phyloP scores from a whole-genome alignment of 305 asterid genomes.

The Galium porrigens region DNA sequence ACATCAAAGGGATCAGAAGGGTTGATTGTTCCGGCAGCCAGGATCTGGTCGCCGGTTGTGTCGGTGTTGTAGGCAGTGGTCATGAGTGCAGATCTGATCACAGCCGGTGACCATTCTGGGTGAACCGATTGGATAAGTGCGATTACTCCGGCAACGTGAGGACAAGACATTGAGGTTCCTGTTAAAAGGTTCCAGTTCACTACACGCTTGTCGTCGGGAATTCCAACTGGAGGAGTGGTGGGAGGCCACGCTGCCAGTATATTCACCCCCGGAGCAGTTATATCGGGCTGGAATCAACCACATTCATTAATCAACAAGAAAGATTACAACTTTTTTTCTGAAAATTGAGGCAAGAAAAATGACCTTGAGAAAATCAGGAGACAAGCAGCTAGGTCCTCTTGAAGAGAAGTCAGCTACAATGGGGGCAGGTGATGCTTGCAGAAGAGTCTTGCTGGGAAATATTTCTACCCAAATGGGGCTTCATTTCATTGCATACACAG shows the following conservation, averaged over 20 bases:
- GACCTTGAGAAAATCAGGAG: constrained; percentile 57
- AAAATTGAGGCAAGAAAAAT: background rate
- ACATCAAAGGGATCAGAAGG: constrained; percentile 38
- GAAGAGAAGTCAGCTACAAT: constrained; percentile 40
- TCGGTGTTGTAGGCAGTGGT: constrained; percentile 44
- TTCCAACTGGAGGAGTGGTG: constrained; percentile 25
- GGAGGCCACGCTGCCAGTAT: constrained; percentile 45
- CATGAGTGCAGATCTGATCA: constrained; percentile 45
- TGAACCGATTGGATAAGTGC: constrained; percentile 48
- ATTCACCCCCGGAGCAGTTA: constrained; percentile 41
- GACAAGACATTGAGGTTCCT: constrained; percentile 68
- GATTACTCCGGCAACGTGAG: constrained; percentile 45
- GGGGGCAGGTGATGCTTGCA: constrained; percentile 36
- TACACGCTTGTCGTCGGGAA: constrained; percentile 22
- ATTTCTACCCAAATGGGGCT: constrained; percentile 31
- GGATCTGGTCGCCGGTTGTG: constrained; percentile 31
- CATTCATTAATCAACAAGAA: no score
- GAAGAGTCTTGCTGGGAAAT: constrained; percentile 33
- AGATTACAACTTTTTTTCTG: background rate
- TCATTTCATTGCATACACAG: background rate
- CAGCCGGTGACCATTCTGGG: constrained; percentile 57
- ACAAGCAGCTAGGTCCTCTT: constrained; percentile 59
- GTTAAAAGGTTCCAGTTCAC: constrained; percentile 41
- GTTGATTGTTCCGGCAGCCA: constrained; percentile 29
- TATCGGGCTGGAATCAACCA: constrained; percentile 34